Evolutionary conservation across 2,329 filamentous ascomycete genomes (phyloP), one percentile per base, ranked within the genome.

Genomic region (Pseudofabraea citricarpa): DNA sequence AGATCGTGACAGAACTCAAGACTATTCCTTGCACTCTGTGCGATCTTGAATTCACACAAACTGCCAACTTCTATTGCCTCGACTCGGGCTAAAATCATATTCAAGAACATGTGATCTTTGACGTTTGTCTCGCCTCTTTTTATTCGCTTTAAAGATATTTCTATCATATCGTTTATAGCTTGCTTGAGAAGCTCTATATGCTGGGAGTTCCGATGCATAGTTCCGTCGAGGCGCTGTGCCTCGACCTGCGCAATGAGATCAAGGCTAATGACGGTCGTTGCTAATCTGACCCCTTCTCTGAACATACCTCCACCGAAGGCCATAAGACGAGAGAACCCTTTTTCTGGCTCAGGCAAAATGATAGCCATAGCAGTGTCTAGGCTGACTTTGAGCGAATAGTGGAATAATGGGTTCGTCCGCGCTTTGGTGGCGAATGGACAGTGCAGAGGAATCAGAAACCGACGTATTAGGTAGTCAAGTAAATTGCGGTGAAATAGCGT

Each of bases 401-500:
- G 61, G 53, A 69, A 77, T 8, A 66, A 37, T 1, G 69, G 72
- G 36, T 74, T 64, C 1, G 51, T 48, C 6, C 55, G 63, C 13
- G 70, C 66, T 43, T 64, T 58, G 36, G 49, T 59, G 37, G 67
- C 67, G 53, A 71, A 75, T 0, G 68, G 62, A 15, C 65, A 68
- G 50, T 81, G 75, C 0, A 81, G 61, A 1, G 70, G 65, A 10
- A 80, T 66, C 4, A 79, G 48, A 51, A 78, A 79, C 13, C 77
- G 72, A 8, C 73, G 71, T 8, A 75, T 60, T 0, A 77, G 59
- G 37, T 70, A 71, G 33, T 75, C 67, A 23, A 75, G 58, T 7
- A 79, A 56, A 46, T 74, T 74, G 2, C 65, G 57, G 39, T 73
- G 67, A 45, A 75, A 75, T 24, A 32, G 13, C 13, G 58, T 61